Conservation (phyloP, 441 rosid genomes). For the Pelargonium hybrid region DNA sequence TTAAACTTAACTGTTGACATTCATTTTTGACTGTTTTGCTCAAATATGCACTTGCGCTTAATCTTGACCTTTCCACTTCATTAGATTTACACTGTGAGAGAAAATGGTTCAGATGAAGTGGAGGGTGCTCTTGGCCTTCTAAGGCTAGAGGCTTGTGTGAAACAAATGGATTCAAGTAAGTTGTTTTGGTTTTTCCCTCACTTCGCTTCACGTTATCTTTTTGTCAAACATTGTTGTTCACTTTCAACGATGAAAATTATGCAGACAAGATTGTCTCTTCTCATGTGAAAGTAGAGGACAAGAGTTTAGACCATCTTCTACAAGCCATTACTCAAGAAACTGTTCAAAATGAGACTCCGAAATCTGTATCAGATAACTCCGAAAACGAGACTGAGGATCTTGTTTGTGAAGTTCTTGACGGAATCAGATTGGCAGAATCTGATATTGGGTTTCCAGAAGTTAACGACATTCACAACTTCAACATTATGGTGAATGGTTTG, state of each 20-base stretch:
- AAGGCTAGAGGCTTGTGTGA: conserved; percentile 20
- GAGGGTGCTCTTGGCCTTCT: conserved; percentile 38
- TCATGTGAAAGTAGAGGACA: conserved; percentile 12
- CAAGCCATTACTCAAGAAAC: conserved; percentile 12
- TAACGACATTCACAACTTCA: conserved; percentile 27
- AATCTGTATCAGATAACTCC: conserved; percentile 8
- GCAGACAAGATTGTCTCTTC: conserved; percentile 15
- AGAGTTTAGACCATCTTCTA: conserved; percentile 13
- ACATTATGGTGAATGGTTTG: conserved; percentile 24
- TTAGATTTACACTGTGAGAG: conserved; percentile 44
- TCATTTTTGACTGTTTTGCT: neutral
- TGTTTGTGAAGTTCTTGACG: conserved; percentile 19
- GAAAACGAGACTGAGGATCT: conserved; percentile 16
- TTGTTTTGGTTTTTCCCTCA: neutral
- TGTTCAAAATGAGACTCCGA: conserved; percentile 11
- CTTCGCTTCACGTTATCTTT: neutral
- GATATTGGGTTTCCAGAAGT: conserved; percentile 19
- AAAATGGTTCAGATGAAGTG: conserved; percentile 27
- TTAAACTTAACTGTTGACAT: no score
- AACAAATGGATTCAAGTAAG: conserved; percentile 22
- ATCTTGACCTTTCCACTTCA: neutral
- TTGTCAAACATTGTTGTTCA: neutral
- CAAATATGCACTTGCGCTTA: neutral
- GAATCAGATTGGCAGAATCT: conserved; percentile 22
- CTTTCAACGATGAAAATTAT: neutral